Base-by-base conservation (phyloP, 1,139 yeast species). In the Geotrichum carabidarum region DNA sequence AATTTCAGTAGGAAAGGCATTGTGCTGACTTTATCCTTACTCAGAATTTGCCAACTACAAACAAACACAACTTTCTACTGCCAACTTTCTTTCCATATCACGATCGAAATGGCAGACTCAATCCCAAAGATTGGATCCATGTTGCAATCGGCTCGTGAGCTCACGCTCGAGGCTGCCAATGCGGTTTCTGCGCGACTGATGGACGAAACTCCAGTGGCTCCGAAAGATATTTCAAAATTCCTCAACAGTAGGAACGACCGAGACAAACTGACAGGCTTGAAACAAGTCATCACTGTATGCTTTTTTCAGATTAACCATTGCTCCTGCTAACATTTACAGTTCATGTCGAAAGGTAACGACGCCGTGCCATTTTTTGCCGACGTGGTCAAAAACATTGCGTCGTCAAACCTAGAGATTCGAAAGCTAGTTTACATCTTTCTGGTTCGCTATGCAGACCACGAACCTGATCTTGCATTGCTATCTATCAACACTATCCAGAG, bases 401-500 rank as follows among this genome's bases (percentile, higher is more conserved):
- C 93, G 12, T 66, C 80, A 11, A 87, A 83, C 62, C 66, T 82
- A 36, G 86, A 83, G 61, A 80, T 89, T 44, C 80, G 88, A 58
- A 83, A 84, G 63, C 75, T 93, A 67, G 96, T 93, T 4, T 83
- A 89, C 69, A 77, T 86, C 0, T 90, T 89, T 63, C 72, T 93
- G 51, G 74, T 84, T 34, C 78, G 87, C 53, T 91, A 82, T 68
- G 95, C 96, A 12, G 95, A 88, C 60, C 73, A 78, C 50, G 93
- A 89, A 62, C 96, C 95, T 4, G 96, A 91, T 68, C 78, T 89
- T 15, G 95, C 98, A 0, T 76, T 94, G 35, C 74, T 94, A 50
- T 83, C 96, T 0, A 86, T 94, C 62, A 94, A 94, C 70, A 87
- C 97, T 0, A 86, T 94, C 48, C 99, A 94, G 68, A 89, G 87